Percentiles rank a stretch among this genome's conserved stretches.
Evolutionary conservation across 2,329 filamentous ascomycete genomes (phyloP).

Genomic region (Colletotrichum acutatum): DNA sequence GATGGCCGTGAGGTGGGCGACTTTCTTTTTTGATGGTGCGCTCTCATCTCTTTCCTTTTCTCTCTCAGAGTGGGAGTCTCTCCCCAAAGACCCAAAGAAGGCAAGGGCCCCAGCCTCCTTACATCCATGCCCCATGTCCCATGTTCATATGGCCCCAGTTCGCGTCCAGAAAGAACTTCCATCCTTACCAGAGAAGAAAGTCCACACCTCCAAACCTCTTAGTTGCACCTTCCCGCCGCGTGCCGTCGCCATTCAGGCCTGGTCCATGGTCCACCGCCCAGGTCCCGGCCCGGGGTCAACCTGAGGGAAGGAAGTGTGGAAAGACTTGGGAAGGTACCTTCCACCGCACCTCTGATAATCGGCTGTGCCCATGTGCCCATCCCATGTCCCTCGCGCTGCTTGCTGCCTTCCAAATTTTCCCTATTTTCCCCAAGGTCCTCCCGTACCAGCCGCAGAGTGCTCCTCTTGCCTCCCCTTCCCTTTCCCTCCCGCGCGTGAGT

Average conservation of each 20-base stretch:
- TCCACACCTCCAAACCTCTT: slow-evolving; percentile 7
- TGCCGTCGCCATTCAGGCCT: slow-evolving; percentile 21
- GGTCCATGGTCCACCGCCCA: slow-evolving; percentile 19
- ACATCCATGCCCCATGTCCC: background rate
- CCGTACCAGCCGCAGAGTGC: slow-evolving; percentile 16
- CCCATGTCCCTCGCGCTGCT: slow-evolving; percentile 5
- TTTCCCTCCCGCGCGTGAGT: slow-evolving; percentile 19
- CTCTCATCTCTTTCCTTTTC: slow-evolving; percentile 8
- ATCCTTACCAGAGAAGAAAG: slow-evolving; percentile 19
- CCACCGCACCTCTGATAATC: slow-evolving; percentile 16
- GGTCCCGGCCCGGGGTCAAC: slow-evolving; percentile 14
- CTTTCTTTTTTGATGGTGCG: background rate
- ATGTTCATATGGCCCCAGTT: background rate
- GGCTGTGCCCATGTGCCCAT: slow-evolving; percentile 33
- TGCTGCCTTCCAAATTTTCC: slow-evolving; percentile 28
- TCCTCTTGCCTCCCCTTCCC: slow-evolving; percentile 9
- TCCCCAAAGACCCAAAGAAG: background rate
- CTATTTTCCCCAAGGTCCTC: slow-evolving; percentile 28
- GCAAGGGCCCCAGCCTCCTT: slow-evolving; percentile 14
- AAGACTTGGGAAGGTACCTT: background rate
- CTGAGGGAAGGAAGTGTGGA: background rate
- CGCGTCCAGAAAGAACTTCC: slow-evolving; percentile 9
- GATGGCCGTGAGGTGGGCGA: background rate
- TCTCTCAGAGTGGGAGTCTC: background rate
- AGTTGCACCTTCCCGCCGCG: slow-evolving; percentile 28